Evolutionary conservation across 352 stramenopile genomes (phyloP), one percentile per base, ranked within the genome.

Genomic region (Thalassiosira mediterranea): DNA sequence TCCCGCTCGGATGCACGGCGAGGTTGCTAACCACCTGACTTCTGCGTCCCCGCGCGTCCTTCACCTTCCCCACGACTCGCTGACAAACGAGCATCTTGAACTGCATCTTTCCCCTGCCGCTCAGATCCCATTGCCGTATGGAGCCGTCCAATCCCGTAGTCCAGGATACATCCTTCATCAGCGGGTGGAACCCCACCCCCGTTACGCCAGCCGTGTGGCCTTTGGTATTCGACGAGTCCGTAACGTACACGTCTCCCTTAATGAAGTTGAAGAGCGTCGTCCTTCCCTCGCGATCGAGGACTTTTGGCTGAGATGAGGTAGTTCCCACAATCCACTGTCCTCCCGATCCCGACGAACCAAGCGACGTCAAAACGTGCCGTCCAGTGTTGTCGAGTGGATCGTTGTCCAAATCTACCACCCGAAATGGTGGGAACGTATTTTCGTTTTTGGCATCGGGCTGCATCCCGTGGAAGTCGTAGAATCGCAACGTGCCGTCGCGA

Each of bases 381-480:
- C 91, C 89, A 17, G 89, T 84, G 10, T 79, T 67, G 56, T 88
- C 86, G 23, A 92, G 72, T n/a, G 74, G 74, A 58, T 75, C 69
- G 52, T 88, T 89, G 19, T 73, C 67, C 10, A 75, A 77, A 46
- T 76, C 65, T 10, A 86, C 77, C 53, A 91, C 71, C 10, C 71
- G 51, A 64, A 90, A 82, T 15, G 86, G 84, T 8, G 91, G 81
- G 67, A 91, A 79, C 1, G 77, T 71, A 26, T 71, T 79, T 38
- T 88, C 42, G 51, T 71, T 75, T 25, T 72, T 56, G 10, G 90
- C 71, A 0, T 64, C 26, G 4, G 71, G 69, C 69, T 94, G 85
- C 90, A 95, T 96, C 5, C 92, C 92, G 8, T 90, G 85, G 87
- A 97, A 97, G 67, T 96, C 92, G 58, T 94, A 97, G 15, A 95